Evolutionary conservation across 2,329 filamentous ascomycete genomes (phyloP), one percentile per base, ranked within the genome.

Genomic region (Pseudocercospora fuligena): DNA sequence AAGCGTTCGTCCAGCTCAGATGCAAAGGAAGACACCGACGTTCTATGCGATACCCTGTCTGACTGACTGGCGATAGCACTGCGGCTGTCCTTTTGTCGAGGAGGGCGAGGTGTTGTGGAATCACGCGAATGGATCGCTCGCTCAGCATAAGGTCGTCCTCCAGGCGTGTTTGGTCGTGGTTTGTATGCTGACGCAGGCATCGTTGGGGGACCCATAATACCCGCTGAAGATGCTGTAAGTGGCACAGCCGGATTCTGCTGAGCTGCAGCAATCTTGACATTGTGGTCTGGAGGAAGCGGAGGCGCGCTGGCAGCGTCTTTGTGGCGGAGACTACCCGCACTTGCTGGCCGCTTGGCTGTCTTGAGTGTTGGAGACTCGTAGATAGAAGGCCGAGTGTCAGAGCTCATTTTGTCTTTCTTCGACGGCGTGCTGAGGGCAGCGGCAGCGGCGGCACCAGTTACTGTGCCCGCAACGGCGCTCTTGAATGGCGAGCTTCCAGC

Each of bases 1-100:
- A 99, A 98, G 47, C 94, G 88, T 66, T 90, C 89, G 74, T 99
- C 95, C 21, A 99, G 83, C 80, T 99, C 95, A 0, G 95, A 98
- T 5, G 89, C 93, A 77, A 99, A 99, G 0, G 95, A 98, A 0
- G 95, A 97, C 6, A 98, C 88, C 0, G 95, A 99, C 2, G 93
- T 96, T 70, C 92, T 89, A 51, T 91, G 88, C 27, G 76, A 77
- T 25, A 75, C 57, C 25, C 60, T 62, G 29, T 69, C 70, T 40
- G 70, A 67, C 51, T 51, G 66, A 25, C 43, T 56, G 23, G 60
- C 61, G 19, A 67, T 60, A 33, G 63, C 61, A 9, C 66, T 65
- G 33, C 68, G 66, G 65, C 85, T 83, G 63, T 76, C 76, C 54
- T 81, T 80, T 43, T 83, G 83, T 80, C 70, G 77, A 66, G 77